Evolutionary conservation across 352 stramenopile genomes (phyloP).

Genomic region (Phytophthora multivora): DNA sequence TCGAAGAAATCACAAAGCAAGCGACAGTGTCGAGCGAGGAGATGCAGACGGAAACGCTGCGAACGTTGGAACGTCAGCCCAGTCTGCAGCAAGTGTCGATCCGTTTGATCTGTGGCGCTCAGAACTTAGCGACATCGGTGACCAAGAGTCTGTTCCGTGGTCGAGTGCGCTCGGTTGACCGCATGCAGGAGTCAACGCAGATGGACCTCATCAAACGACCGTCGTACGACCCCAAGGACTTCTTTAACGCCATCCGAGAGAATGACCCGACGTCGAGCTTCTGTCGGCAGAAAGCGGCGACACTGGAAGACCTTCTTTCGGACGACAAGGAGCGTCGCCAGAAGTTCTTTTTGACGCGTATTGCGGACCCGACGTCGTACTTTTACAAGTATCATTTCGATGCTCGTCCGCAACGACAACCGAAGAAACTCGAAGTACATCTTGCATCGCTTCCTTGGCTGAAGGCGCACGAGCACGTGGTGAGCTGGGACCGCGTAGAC

Average conservation of each 20-base stretch:
- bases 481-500: conserved; percentile 87
- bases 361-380: conserved; percentile 88
- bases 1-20: conserved; percentile 42
- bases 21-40: conserved; percentile 13
- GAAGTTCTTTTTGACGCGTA: conserved; percentile 85
- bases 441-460: conserved; percentile 73
- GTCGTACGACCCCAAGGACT: conserved; percentile 61
- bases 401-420: conserved; percentile 62
- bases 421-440: conserved; percentile 63
- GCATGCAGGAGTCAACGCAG: conserved; percentile 45
- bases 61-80: conserved; percentile 32
- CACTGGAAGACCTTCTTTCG: conserved; percentile 81
- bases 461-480: conserved; percentile 85
- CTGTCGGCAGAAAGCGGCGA: conserved; percentile 70
- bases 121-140: conserved; percentile 72
- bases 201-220: conserved; percentile 80
- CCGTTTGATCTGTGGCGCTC: conserved; percentile 73
- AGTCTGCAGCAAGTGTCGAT: conserved; percentile 77
- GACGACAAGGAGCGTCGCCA: conserved; percentile 59
- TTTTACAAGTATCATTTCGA: conserved; percentile 92
- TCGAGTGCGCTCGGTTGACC: conserved; percentile 67
- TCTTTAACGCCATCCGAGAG: conserved; percentile 83
- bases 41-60: conserved; percentile 16
- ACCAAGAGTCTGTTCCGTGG: conserved; percentile 78
- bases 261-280: conserved; percentile 87